Conservation (phyloP, 176 grass and related monocot species). For the Phoenix roebelenii region DNA sequence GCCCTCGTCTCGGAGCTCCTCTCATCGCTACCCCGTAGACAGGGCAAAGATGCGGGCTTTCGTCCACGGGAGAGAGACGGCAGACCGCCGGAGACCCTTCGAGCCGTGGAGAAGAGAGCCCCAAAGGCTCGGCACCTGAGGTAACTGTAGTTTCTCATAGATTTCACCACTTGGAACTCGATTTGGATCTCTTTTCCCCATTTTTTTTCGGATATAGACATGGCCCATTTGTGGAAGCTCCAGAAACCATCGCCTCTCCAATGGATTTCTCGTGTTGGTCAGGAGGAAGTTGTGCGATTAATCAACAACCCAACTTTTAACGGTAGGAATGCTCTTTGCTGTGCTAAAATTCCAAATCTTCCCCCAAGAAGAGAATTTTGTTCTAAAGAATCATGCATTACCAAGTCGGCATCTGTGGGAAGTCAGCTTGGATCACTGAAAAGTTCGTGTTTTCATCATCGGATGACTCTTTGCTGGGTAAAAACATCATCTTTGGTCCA, state of each 20-base stretch:
- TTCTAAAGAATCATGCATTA: not conserved
- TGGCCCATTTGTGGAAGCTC: constrained; percentile 23
- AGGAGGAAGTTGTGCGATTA: not conserved
- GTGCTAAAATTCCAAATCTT: not conserved
- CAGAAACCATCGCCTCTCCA: constrained; percentile 3
- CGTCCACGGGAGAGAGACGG: no score
- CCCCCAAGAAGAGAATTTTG: not conserved
- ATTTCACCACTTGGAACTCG: no score
- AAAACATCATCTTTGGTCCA: not conserved
- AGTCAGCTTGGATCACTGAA: not conserved
- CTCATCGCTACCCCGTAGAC: no score
- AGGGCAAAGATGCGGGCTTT: no score
- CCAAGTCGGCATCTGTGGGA: no score
- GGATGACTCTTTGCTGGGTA: not conserved
- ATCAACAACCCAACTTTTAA: not conserved
- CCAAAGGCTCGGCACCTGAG: no score
- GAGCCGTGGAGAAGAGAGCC: no score
- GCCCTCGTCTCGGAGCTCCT: no score
- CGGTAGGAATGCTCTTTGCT: not conserved
- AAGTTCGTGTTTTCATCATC: not conserved
- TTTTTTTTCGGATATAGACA: not conserved
- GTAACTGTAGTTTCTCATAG: no score
- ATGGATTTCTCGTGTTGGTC: constrained; percentile 17
- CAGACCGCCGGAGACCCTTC: no score
- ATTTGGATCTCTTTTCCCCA: no score